Percentiles rank a stretch among this genome's conserved stretches.
These are phyloP conservation scores for Coniochaeta sp. DNA, from an alignment of 2,329 filamentous ascomycete genomes.

Conservation along the genomic window DNA sequence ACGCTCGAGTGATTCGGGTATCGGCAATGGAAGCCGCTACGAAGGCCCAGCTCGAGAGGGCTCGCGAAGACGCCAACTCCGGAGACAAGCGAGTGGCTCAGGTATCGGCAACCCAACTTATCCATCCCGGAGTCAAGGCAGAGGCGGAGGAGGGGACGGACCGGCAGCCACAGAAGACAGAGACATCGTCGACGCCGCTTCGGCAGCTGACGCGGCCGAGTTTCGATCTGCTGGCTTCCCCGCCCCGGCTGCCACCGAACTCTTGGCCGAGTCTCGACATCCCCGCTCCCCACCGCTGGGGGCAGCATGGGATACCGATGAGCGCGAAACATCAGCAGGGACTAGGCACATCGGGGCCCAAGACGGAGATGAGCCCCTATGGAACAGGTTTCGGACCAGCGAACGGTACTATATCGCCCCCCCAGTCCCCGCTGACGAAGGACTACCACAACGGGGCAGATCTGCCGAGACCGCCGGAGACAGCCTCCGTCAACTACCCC, in stretches of 20 bases:
- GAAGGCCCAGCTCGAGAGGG: constrained; percentile 4
- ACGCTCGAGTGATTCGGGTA: constrained; percentile 1
- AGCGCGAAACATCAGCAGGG: background rate
- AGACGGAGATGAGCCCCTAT: background rate
- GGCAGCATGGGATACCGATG: background rate
- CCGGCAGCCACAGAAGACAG: background rate
- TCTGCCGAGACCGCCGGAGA: background rate
- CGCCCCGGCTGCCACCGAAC: constrained; percentile 16
- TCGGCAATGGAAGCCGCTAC: background rate
- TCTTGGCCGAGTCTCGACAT: constrained; percentile 17
- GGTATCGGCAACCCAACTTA: background rate
- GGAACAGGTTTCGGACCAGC: constrained; percentile 10
- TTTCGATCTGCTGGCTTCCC: constrained; percentile 18
- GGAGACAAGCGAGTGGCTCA: background rate
- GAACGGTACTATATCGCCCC: constrained; percentile 22
- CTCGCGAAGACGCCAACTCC: constrained; percentile 5
- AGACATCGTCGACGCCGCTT: background rate
- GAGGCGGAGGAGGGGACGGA: background rate
- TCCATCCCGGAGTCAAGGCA: background rate
- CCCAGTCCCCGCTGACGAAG: background rate
- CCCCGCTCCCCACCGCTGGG: constrained; percentile 10
- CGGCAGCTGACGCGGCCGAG: background rate
- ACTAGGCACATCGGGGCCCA: background rate
- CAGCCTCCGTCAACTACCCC: background rate
- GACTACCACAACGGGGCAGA: background rate